A percentile compares a stretch with the other conserved stretches of the same genome.
Evolutionary conservation across 1,284 basidiomycete species (phyloP).

Genomic region (Puccinia coronata): DNA sequence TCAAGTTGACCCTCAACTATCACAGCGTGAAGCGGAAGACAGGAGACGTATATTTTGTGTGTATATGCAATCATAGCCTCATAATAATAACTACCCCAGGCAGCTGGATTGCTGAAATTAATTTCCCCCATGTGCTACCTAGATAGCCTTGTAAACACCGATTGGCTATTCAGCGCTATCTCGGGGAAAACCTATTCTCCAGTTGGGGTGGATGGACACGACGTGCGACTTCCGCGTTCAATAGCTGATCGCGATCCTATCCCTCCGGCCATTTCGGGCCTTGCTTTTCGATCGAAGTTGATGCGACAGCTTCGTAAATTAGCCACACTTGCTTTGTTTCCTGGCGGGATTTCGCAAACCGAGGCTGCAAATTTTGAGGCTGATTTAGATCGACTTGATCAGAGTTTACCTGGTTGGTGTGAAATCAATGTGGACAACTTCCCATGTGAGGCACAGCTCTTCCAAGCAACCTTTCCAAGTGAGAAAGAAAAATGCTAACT

Average conservation of each 20-base stretch:
- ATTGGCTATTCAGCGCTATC: conserved; percentile 49
- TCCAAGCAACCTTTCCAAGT: neutral
- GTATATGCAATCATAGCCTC: neutral
- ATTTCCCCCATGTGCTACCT: neutral
- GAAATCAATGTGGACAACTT: conserved; percentile 42
- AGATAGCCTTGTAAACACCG: conserved; percentile 49
- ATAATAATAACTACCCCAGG: neutral
- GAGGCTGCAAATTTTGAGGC: conserved; percentile 32
- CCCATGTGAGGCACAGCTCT: conserved; percentile 2
- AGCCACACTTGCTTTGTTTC: conserved; percentile 28
- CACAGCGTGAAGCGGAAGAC: conserved; percentile 39
- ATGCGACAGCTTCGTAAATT: conserved; percentile 48
- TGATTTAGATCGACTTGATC: conserved; percentile 37
- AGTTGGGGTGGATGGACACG: conserved; percentile 38
- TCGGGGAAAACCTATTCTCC: conserved; percentile 48
- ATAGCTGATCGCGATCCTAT: conserved; percentile 35
- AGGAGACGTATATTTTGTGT: conserved; percentile 44
- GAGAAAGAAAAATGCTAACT: neutral
- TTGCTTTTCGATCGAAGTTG: conserved; percentile 42
- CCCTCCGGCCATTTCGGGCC: conserved; percentile 24
- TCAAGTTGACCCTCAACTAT: conserved; percentile 19
- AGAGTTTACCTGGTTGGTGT: conserved; percentile 39
- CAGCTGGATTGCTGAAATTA: neutral
- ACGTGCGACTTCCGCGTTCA: conserved; percentile 31
- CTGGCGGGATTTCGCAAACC: conserved; percentile 27